These are phyloP conservation scores for Scytalidium sp. DNA, from an alignment of 2,329 filamentous ascomycete genomes.

Conservation along the genomic window DNA sequence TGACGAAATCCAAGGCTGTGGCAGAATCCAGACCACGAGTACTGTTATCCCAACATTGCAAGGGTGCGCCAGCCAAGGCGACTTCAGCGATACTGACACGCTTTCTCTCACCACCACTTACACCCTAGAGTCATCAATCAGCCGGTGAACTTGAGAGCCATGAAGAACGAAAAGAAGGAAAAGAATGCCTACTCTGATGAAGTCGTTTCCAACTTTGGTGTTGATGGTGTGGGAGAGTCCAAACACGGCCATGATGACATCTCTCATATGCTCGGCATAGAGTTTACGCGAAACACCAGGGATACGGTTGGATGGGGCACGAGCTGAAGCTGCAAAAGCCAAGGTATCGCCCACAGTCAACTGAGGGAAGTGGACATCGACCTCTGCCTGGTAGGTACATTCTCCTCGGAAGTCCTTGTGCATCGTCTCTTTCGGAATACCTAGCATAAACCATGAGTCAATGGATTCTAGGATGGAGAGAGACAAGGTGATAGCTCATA, in stretches of 20 bases:
- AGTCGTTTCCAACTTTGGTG: slow-evolving; percentile 73
- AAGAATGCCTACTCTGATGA: slow-evolving; percentile 45
- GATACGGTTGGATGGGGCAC: slow-evolving; percentile 64
- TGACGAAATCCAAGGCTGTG: slow-evolving; percentile 71
- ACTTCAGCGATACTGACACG: slow-evolving; percentile 82
- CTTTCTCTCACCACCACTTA: slow-evolving; percentile 71
- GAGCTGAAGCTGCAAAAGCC: slow-evolving; percentile 66
- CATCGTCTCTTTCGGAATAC: slow-evolving; percentile 46
- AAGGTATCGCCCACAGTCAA: slow-evolving; percentile 73
- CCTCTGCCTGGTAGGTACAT: slow-evolving; percentile 73
- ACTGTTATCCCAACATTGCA: slow-evolving; percentile 75
- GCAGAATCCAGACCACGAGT: slow-evolving; percentile 72
- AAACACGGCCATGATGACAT: slow-evolving; percentile 66
- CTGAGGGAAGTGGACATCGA: slow-evolving; percentile 74
- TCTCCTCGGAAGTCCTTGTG: slow-evolving; percentile 60
- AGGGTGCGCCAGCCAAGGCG: slow-evolving; percentile 52
- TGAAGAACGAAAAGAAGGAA: background rate
- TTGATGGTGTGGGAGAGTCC: slow-evolving; percentile 69
- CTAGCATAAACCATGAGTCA: slow-evolving; percentile 58
- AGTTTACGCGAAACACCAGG: slow-evolving; percentile 59
- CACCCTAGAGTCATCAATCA: slow-evolving; percentile 38
- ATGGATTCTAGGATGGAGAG: slow-evolving; percentile 41
- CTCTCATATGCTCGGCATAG: slow-evolving; percentile 46
- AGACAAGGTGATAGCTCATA: slow-evolving; percentile 48
- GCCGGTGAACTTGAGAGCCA: background rate